Evolutionary conservation across 306 rosid species (phyloP).

Genomic region (Acacia confusa): DNA sequence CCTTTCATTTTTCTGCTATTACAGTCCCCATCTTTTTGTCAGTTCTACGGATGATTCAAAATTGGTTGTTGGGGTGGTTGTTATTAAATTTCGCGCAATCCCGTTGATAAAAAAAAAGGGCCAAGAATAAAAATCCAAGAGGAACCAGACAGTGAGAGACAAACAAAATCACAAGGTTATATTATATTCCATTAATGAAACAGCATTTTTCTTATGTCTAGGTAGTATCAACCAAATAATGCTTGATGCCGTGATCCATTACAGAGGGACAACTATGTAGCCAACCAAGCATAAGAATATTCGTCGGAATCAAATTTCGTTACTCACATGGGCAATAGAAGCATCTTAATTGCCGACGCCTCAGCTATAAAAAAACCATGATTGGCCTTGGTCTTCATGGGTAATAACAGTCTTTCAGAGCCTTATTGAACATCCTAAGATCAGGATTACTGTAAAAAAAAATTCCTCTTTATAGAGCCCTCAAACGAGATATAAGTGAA

Average conservation of each 20-base stretch:
- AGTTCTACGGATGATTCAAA: not conserved
- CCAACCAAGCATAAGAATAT: not conserved
- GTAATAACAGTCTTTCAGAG: conserved; percentile 38
- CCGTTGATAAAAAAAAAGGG: not conserved
- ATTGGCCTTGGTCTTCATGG: too few relatives aligned
- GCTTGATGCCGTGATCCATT: not conserved
- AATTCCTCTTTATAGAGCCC: conserved; percentile 16
- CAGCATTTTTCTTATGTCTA: not conserved
- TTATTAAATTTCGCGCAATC: not conserved
- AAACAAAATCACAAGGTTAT: not conserved
- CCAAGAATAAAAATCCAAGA: not conserved
- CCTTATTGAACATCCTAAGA: conserved; percentile 56
- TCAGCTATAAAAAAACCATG: conserved; percentile 17
- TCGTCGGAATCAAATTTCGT: not conserved
- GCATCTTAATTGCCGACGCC: not conserved
- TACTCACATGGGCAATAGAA: not conserved
- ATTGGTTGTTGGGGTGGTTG: not conserved
- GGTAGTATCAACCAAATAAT: not conserved
- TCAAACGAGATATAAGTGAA: conserved; percentile 27
- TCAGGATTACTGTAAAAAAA: not conserved
- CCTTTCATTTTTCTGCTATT: not conserved
- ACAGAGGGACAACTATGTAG: not conserved
- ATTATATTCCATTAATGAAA: not conserved
- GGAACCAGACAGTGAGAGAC: conserved; percentile 18
- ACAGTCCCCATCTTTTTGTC: not conserved